Base-by-base conservation (phyloP, 2,329 filamentous ascomycete genomes). In the Nothomitra cinnamomea region DNA sequence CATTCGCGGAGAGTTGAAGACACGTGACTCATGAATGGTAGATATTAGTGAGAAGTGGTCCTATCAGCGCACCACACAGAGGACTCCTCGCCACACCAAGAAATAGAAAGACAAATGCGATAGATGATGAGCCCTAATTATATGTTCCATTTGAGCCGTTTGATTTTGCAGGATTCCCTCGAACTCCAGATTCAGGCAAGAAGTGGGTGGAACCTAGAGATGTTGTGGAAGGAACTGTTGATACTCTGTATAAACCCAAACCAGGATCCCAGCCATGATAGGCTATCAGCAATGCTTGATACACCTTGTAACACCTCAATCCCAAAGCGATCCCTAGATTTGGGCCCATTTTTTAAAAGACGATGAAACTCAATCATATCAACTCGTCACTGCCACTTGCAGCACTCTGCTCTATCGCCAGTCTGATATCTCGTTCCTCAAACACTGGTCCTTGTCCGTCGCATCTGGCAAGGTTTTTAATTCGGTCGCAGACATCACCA, bases 401-500 rank as follows among this genome's bases (percentile, higher is more conserved):
- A 28, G 85, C 82, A 62, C 87, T 90, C 61, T 83, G 77, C 65
- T 87, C 78, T 58, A 96, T 89, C 15, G 86, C 87, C 57, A 74
- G 71, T 43, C 80, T 66, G 15, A 96, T 82, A 45, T 79, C 78
- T 22, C 76, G 70, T 66, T 95, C 89, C 57, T 85, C 82, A 61
- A 95, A 95, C 41, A 92, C 88, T 1, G 89, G 89, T 0, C 89
- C 85, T 63, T 87, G 83, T 1, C 88, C 89, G 67, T 95, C 85
- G 64, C 88, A 95, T 61, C 82, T 79, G 17, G 87, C 85, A 61
- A 78, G 70, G 17, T 75, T 73, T 70, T 87, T 89, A 53, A 96
- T 70, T 12, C 80, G 74, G 62, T 92, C 84, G 64, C 83, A 88
- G 32, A 95, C 85, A 63, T 84, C 77, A 38, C 76, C 82, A 12